Base-by-base conservation (phyloP, 441 rosid species). In the Isatis lusitanica region DNA sequence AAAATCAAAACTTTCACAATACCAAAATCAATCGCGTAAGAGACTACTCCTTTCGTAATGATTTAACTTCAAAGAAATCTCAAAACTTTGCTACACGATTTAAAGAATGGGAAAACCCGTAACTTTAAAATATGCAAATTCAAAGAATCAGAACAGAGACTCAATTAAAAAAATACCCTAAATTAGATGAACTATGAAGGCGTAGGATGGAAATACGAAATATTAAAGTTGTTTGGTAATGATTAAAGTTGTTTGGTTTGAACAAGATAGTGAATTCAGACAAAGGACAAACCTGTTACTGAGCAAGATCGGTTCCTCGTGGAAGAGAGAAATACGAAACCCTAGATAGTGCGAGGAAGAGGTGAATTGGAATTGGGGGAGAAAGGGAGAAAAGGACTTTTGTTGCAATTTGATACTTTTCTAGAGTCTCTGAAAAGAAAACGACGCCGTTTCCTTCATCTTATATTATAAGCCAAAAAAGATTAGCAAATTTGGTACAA, bases 261-360 rank as follows among this genome's bases (percentile, higher is more conserved):
- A 36, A 52, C 46, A 38, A 57, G 12, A 26, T 6, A 2, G 57
- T 11, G 13, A 64, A 55, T 33, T 24, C 6, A 63, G 21, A 35
- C 7, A 63, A 11, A 31, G 67, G 67, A 58, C 43, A 66, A 51
- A 74, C 78, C 78, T 74, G 48, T 6, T 1, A 50, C 16, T 16
- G 36, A 7, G 56, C 10, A 24, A 74, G 67, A 66, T 66, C 35
- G 55, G 50, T 48, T 28, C 26, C 6, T 66, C 28, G 42, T 42
- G 53, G 46, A 58, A 50, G 52, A 65, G 48, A 17, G 15, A 43
- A 17, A 63, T 48, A 36, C 38, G 21, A 47, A 74, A 74, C 78
- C 78, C 78, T 74, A 74, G 71, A 64, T 3, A 31, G 40, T 64
- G 47, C 48, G 11, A 61, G 9, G 63, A 63, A 42, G 36, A 63